These are phyloP conservation scores for Penicillium angulare DNA, from an alignment of 495 filamentous ascomycete genomes.

Conservation along the genomic window DNA sequence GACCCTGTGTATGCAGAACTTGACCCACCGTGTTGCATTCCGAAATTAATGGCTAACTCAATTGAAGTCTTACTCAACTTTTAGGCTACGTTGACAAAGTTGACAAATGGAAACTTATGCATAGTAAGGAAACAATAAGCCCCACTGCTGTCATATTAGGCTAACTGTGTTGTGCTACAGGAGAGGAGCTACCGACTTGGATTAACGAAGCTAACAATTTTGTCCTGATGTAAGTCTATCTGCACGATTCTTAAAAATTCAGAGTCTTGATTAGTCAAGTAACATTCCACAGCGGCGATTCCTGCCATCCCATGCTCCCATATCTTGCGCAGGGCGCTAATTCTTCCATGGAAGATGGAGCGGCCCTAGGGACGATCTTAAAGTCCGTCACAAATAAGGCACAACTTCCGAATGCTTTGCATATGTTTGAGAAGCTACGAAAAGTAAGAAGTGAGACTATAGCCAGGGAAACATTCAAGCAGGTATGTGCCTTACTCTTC, in stretches of 20 bases:
- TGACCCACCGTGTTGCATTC: too few species aligned
- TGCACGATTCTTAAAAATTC: too few species aligned
- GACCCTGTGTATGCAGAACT: neutral
- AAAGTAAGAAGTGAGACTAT: slow-evolving; percentile 59
- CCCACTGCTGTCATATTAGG: neutral
- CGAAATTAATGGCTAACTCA: too few species aligned
- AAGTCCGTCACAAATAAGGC: slow-evolving; percentile 34
- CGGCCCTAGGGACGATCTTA: slow-evolving; percentile 45
- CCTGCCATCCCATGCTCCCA: slow-evolving; percentile 67
- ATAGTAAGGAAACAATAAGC: slow-evolving; percentile 32
- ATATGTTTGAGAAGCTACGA: slow-evolving; percentile 58
- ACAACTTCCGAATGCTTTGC: slow-evolving; percentile 49
- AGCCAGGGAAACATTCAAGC: slow-evolving; percentile 50
- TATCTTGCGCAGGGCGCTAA: slow-evolving; percentile 62
- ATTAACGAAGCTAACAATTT: slow-evolving; percentile 37
- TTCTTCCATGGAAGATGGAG: slow-evolving; percentile 51
- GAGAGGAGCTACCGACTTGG: slow-evolving; percentile 38
- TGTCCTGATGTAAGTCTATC: slow-evolving; percentile 30
- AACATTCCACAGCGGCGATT: slow-evolving; percentile 46
- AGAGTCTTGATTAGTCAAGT: neutral
- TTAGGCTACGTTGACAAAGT: slow-evolving; percentile 33
- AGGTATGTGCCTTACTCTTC: too few species aligned
- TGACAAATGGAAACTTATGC: slow-evolving; percentile 66
- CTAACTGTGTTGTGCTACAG: too few species aligned
- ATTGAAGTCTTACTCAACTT: slow-evolving; percentile 35